Percentiles rank a stretch among this genome's conserved stretches.
These are phyloP conservation scores for Chytriomyces sp. DNA, from an alignment of 192 early-diverging fungal species.

Conservation along the genomic window DNA sequence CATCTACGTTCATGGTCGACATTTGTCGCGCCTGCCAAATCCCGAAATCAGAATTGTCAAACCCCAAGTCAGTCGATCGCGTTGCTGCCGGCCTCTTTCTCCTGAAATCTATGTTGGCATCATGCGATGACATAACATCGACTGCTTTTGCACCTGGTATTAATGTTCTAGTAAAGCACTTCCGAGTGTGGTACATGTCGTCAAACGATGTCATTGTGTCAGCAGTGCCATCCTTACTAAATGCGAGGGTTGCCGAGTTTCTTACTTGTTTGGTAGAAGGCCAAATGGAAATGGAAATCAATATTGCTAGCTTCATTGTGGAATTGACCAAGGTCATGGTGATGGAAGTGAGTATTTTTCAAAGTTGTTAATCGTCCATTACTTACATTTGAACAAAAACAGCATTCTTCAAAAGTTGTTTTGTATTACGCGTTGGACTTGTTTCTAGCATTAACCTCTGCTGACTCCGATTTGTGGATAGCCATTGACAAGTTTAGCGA, in stretches of 20 bases:
- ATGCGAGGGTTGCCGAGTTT: conserved; percentile 25
- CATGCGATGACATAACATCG: not conserved
- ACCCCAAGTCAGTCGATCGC: not conserved
- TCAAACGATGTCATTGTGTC: not conserved
- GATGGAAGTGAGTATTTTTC: not conserved
- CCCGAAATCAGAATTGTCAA: not conserved
- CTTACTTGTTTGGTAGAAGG: conserved; percentile 21
- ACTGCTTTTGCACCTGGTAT: conserved; percentile 1
- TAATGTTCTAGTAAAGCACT: conserved; percentile 16
- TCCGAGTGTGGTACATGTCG: conserved; percentile 30
- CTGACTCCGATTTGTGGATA: conserved; percentile 10
- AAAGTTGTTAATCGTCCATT: too few species aligned
- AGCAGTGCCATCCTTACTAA: not conserved
- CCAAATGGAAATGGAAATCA: conserved; percentile 40
- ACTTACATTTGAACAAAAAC: not conserved
- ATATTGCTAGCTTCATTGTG: conserved; percentile 40
- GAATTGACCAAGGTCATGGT: conserved; percentile 29
- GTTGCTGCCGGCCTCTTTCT: not conserved
- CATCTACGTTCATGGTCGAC: not conserved
- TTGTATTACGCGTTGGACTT: conserved; percentile 4
- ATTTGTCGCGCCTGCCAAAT: not conserved
- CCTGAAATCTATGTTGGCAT: not conserved
- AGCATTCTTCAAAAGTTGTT: not conserved
- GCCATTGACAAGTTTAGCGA: not conserved
- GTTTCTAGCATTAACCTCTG: not conserved